These are phyloP conservation scores for Solanum appendiculatum DNA, from an alignment of 257 asterid species.

Conservation along the genomic window DNA sequence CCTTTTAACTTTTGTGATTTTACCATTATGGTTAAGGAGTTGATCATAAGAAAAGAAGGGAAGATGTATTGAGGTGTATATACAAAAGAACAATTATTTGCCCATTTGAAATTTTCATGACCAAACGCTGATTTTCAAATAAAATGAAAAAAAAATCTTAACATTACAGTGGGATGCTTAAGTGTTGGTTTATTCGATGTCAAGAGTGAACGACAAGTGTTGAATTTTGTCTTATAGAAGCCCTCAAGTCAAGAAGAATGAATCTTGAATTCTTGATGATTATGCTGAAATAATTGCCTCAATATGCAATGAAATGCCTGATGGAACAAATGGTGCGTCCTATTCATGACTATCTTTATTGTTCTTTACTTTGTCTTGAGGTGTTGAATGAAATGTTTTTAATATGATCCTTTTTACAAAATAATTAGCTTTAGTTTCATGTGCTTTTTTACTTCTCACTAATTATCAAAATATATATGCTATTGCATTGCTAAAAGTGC, in stretches of 20 bases:
- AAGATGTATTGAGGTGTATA: too few relatives aligned
- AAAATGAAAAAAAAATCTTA: too few relatives aligned
- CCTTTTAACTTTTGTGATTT: too few relatives aligned
- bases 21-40: too few relatives aligned
- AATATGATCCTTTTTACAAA: neutral
- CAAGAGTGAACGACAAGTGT: neutral
- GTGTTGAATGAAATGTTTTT: neutral
- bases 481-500: neutral
- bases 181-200: neutral
- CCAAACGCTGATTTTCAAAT: too few relatives aligned
- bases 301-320: too few relatives aligned
- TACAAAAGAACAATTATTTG: too few relatives aligned
- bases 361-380: neutral
- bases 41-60: too few relatives aligned
- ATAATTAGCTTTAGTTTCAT: neutral
- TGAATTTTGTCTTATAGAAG: slow-evolving; percentile 15
- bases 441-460: neutral
- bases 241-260: slow-evolving; percentile 11
- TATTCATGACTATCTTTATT: too few relatives aligned
- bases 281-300: too few relatives aligned
- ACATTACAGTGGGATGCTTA: neutral
- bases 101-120: too few relatives aligned
- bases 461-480: neutral
- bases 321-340: slow-evolving; percentile 8
- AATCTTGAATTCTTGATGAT: slow-evolving; percentile 8